Evolutionary conservation across 441 rosid genomes (phyloP).

Genomic region (Macaranga tanarius): DNA sequence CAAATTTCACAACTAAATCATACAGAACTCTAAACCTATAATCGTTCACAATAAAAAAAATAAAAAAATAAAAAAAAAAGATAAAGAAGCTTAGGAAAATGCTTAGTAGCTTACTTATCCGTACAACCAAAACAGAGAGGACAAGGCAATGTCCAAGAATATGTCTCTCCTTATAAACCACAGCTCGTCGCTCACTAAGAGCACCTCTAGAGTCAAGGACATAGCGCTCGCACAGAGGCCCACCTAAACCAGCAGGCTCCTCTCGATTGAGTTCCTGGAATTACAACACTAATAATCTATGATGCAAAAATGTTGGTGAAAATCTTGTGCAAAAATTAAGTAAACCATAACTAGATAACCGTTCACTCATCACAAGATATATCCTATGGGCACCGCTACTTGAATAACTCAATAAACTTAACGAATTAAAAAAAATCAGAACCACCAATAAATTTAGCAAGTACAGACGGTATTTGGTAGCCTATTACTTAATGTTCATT

Average conservation of each 20-base stretch:
- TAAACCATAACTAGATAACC: background rate
- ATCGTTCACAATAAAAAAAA: background rate
- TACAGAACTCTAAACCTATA: background rate
- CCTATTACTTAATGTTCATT: background rate
- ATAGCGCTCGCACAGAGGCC: slow-evolving; percentile 70
- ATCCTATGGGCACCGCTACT: background rate
- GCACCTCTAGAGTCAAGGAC: slow-evolving; percentile 91
- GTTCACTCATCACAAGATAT: background rate
- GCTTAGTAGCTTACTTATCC: slow-evolving; percentile 59
- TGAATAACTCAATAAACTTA: background rate
- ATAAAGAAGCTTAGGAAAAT: background rate
- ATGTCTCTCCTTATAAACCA: slow-evolving; percentile 82
- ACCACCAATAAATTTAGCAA: background rate
- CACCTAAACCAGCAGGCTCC: slow-evolving; percentile 95
- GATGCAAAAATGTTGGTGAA: background rate
- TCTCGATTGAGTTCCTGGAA: slow-evolving; percentile 86
- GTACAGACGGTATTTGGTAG: background rate
- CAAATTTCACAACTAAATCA: background rate
- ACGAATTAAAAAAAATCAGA: background rate
- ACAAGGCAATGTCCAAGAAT: slow-evolving; percentile 90
- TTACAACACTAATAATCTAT: background rate
- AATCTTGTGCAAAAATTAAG: slow-evolving; percentile 6
- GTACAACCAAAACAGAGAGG: slow-evolving; percentile 76
- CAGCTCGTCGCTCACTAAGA: slow-evolving; percentile 84
- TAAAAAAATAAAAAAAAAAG: slow-evolving; percentile 2